These are phyloP conservation scores for Phytophthora idaei DNA, from an alignment of 352 stramenopile species.

Conservation along the genomic window DNA sequence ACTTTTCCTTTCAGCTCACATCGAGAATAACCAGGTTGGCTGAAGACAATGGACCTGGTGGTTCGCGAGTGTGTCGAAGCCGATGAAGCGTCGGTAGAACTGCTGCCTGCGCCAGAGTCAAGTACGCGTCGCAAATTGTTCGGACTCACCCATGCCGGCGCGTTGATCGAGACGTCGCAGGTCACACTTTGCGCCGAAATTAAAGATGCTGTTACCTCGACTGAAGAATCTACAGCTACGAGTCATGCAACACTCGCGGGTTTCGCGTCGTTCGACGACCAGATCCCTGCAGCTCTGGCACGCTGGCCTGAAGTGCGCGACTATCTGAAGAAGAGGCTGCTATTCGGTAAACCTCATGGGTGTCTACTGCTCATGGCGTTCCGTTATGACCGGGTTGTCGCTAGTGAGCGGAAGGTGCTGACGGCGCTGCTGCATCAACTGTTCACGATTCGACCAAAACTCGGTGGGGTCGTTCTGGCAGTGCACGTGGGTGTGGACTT, in stretches of 20 bases:
- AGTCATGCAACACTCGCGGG: slow-evolving; percentile 33
- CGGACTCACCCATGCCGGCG: slow-evolving; percentile 58
- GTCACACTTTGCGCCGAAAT: slow-evolving; percentile 50
- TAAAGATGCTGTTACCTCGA: neutral
- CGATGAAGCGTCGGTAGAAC: slow-evolving; percentile 47
- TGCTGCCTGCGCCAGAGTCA: slow-evolving; percentile 48
- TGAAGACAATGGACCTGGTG: slow-evolving; percentile 36
- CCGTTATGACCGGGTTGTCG: slow-evolving; percentile 36
- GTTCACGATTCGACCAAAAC: slow-evolving; percentile 41
- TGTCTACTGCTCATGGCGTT: slow-evolving; percentile 64
- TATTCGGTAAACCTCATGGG: slow-evolving; percentile 52
- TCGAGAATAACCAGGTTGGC: neutral
- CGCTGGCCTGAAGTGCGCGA: slow-evolving; percentile 66
- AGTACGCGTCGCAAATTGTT: slow-evolving; percentile 60
- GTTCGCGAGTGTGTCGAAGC: slow-evolving; percentile 51
- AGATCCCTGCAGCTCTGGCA: slow-evolving; percentile 46
- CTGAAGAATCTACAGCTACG: neutral
- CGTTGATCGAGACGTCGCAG: slow-evolving; percentile 66
- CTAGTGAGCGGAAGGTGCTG: slow-evolving; percentile 34
- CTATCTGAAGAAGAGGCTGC: slow-evolving; percentile 67
- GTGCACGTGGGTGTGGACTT: slow-evolving; percentile 58
- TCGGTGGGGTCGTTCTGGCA: slow-evolving; percentile 59
- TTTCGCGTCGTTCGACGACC: slow-evolving; percentile 72
- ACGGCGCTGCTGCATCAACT: slow-evolving; percentile 43
- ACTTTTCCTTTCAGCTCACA: neutral